These are phyloP conservation scores for Podospora pseudopauciseta DNA, from an alignment of 495 filamentous ascomycete genomes.

Conservation along the genomic window DNA sequence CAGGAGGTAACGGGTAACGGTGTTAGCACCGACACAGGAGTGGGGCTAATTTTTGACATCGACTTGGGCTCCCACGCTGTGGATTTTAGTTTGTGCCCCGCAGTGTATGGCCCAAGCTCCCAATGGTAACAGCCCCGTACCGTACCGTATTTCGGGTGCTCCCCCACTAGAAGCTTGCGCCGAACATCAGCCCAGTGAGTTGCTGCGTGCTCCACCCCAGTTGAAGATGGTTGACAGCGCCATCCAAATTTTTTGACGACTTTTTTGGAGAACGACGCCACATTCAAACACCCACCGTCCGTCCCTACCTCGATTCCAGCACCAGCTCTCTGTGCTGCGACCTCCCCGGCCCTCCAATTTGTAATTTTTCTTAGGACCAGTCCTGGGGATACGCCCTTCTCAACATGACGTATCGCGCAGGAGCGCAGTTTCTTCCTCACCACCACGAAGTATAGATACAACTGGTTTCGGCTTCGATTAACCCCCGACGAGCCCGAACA, in stretches of 20 bases:
- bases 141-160: background rate
- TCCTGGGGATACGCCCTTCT: background rate
- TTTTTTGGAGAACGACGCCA: background rate
- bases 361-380: background rate
- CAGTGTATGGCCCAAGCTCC: background rate
- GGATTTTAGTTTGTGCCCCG: background rate
- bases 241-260: background rate
- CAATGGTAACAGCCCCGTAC: background rate
- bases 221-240: background rate
- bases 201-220: background rate
- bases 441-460: background rate
- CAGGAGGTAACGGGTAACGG: background rate
- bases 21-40: background rate
- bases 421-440: background rate
- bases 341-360: background rate
- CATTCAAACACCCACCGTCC: background rate
- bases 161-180: background rate
- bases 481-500: background rate
- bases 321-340: background rate
- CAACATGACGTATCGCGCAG: constrained; percentile 4
- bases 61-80: background rate
- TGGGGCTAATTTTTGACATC: background rate
- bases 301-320: background rate
- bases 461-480: background rate
- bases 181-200: background rate